phyloP scores from a whole-genome alignment of 2,329 filamentous ascomycete species.

The Hypoxylon sp. region DNA sequence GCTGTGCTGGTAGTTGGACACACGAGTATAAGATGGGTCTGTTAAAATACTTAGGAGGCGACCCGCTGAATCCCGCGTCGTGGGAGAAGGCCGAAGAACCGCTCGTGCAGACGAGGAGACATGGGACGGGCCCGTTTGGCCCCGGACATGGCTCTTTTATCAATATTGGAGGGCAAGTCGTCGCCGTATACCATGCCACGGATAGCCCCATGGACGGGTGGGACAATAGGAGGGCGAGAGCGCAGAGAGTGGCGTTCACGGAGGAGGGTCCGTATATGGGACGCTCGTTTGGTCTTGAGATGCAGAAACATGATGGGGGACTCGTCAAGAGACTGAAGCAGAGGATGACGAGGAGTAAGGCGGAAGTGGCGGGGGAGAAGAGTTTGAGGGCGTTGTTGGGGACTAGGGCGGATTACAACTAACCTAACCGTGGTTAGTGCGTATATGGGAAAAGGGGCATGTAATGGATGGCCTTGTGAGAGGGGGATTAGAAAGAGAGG shows the following conservation, averaged over 20 bases:
- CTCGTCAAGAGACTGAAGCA: constrained; percentile 37
- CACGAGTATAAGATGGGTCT: constrained; percentile 53
- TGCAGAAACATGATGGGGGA: constrained; percentile 19
- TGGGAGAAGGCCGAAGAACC: constrained; percentile 51
- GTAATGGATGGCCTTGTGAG: neutral
- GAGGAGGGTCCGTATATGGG: constrained; percentile 51
- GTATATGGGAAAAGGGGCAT: neutral
- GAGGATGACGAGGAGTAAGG: constrained; percentile 14
- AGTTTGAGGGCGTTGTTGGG: constrained; percentile 43
- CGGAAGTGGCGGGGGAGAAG: constrained; percentile 27
- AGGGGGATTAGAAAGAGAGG: neutral
- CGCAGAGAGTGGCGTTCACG: constrained; percentile 50
- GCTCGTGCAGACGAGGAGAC: constrained; percentile 43
- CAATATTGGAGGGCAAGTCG: constrained; percentile 42
- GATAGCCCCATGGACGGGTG: constrained; percentile 50
- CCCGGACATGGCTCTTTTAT: constrained; percentile 53
- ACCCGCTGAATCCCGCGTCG: constrained; percentile 47
- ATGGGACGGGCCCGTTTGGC: constrained; percentile 45
- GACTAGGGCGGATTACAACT: neutral
- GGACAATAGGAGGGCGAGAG: constrained; percentile 49
- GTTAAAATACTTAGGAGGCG: constrained; percentile 49
- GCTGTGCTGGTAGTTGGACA: constrained; percentile 53
- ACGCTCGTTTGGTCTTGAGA: constrained; percentile 38
- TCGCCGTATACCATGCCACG: constrained; percentile 52
- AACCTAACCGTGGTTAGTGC: too few species aligned